Percentiles rank a stretch among this genome's conserved stretches.
These are phyloP conservation scores for Pichia insulana DNA, from an alignment of 805 yeast species.

Conservation along the genomic window DNA sequence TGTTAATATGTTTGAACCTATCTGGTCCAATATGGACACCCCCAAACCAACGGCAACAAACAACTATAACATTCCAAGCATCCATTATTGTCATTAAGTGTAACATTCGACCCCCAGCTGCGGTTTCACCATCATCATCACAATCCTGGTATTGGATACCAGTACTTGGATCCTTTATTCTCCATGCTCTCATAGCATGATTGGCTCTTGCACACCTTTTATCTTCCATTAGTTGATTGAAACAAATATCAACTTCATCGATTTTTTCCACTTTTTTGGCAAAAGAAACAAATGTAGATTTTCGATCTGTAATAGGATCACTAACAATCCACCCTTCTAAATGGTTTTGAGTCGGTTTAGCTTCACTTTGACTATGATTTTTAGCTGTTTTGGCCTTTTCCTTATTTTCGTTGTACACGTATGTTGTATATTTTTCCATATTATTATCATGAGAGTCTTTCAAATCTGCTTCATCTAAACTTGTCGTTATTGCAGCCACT, in stretches of 20 bases:
- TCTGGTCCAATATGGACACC: constrained; percentile 91
- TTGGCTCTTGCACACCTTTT: constrained; percentile 56
- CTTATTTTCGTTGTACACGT: constrained; percentile 23
- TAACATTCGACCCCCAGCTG: constrained; percentile 83
- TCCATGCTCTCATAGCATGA: constrained; percentile 84
- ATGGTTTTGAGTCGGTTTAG: constrained; percentile 30
- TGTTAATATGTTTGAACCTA: constrained; percentile 86
- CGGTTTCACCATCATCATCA: constrained; percentile 96
- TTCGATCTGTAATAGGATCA: constrained; percentile 73
- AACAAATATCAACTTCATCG: constrained; percentile 51
- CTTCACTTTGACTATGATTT: constrained; percentile 2
- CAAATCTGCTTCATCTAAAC: background rate
- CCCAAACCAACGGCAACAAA: constrained; percentile 88
- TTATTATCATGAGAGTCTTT: constrained; percentile 4
- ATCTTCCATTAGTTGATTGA: constrained; percentile 51
- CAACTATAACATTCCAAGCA: constrained; percentile 76
- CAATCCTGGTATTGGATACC: constrained; percentile 69
- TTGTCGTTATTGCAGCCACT: constrained; percentile 1
- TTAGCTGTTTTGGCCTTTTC: constrained; percentile 22
- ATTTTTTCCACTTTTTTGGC: constrained; percentile 54
- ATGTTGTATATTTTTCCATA: constrained; percentile 10
- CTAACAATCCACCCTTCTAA: constrained; percentile 70
- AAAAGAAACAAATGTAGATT: constrained; percentile 77
- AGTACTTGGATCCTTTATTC: constrained; percentile 46
- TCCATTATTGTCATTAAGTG: constrained; percentile 71